Percentiles rank a stretch among this genome's conserved stretches.
phyloP scores from a whole-genome alignment of 192 early-diverging fungal species.

The Podila minutissima region DNA sequence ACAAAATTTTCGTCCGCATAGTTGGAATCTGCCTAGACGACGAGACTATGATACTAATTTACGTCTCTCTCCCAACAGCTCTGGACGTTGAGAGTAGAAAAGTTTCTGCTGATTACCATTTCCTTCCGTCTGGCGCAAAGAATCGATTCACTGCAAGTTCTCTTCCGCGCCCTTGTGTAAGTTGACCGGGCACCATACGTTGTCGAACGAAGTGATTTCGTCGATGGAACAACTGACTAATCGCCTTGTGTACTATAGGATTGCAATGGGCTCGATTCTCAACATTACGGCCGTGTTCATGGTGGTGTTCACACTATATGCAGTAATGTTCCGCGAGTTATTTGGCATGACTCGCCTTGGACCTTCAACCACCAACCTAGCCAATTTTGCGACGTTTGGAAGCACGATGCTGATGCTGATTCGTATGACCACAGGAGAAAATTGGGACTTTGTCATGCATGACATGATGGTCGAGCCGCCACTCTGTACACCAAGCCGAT shows the following conservation, averaged over 20 bases:
- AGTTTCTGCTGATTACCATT: constrained; percentile 42
- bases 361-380: constrained; percentile 49
- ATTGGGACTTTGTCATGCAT: constrained; percentile 71
- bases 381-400: constrained; percentile 62
- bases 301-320: constrained; percentile 61
- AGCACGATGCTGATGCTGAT: constrained; percentile 61
- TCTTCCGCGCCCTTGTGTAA: constrained; percentile 46
- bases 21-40: not conserved
- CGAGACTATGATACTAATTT: not conserved
- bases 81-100: constrained; percentile 37
- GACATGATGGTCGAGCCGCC: constrained; percentile 64
- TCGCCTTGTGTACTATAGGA: constrained; percentile 18
- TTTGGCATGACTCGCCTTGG: constrained; percentile 69
- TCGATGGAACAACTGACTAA: not conserved
- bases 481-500: constrained; percentile 51
- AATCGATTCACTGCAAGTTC: constrained; percentile 43
- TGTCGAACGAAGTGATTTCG: not conserved
- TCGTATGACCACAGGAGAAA: constrained; percentile 67
- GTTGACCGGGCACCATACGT: not conserved
- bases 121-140: constrained; percentile 45
- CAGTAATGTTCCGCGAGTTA: constrained; percentile 68
- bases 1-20: too few relatives aligned
- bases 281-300: constrained; percentile 68
- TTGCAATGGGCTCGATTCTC: constrained; percentile 54
- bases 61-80: constrained; percentile 12